Evolutionary conservation across 208 protist genomes (phyloP), one percentile per base, ranked within the genome.

Genomic region (Wallacemonas collosoma): DNA sequence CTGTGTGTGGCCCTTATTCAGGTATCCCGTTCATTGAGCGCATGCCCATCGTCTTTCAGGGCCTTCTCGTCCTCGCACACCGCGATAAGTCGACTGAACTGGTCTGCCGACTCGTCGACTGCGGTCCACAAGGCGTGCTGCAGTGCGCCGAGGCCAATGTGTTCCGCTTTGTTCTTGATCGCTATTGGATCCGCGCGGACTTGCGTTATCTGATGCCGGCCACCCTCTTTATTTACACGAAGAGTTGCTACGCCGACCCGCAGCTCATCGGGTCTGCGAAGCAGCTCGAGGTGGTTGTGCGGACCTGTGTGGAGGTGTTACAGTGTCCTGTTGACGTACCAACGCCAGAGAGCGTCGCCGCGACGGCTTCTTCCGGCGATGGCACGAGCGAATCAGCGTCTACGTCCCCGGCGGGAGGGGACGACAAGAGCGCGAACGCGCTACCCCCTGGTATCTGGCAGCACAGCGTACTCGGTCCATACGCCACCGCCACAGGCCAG

Each of bases 151-250:
- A 95, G 76, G 83, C 83, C 3, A 93, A 94, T 72, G 73, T 96
- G 50, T 95, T 88, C 72, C 79, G 84, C 47, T 75, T 93, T 55
- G 88, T 89, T 26, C 72, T 96, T 9, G 77, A 87, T 43, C 86
- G 83, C 47, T 94, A 90, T 70, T 96, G 92, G 92, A 80, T 12
- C 17, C 85, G 92, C n/a, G 54, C 64, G 2, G 84, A 96, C 67
- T 71, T 96, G 58, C 81, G 79, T 55, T 85, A 87, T 70, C 71
- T 96, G 26, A 76, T 96, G 80, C 92, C 92, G 11, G 61, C 92
- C n/a, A 78, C 87, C 3, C 76, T 96, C 26, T 96, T 96, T 68
- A 90, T 96, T 68, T 93, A 89, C 71, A 74, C 79, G 55, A 96
- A 96, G 79, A 88, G 78, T 51, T 91, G 82, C 75, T 94, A 95